Base-by-base conservation (phyloP, 2,329 filamentous ascomycete species). In the Trichoderma endophyticum region DNA sequence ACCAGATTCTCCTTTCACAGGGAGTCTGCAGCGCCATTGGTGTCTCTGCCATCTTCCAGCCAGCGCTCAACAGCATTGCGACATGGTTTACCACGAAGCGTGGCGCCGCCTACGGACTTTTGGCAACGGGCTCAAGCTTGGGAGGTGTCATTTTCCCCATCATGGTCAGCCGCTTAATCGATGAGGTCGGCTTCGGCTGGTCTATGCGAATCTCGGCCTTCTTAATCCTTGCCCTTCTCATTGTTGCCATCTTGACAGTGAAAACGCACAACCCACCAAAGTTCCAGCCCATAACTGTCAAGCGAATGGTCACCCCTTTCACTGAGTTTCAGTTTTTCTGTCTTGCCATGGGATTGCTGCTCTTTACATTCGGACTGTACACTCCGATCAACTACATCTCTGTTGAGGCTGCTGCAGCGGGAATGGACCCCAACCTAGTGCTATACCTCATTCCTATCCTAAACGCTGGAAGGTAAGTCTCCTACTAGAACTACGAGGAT, bases 101-200 rank as follows among this genome's bases (percentile, higher is more conserved):
- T 30, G 80, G 80, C 51, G 76, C 76, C 6, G 81, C 80, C 57
- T 82, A 81, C 48, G 82, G 81, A 30, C 73, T 82, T 6, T 74
- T 82, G 12, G 74, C 79, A 4, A 81, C 80, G 0, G 81, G 81
- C 9, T 81, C 81, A 1, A 79, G 77, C 6, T 72, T 84, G 3
- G 82, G 83, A 6, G 82, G 82, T 1, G 78, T 83, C 36, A 76
- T 84, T 30, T 81, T 83, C 64, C 83, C 83, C 30, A 82, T 84
- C 72, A 82, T 84, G 78, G 75, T 83, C 3, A 77, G 72, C 2
- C 78, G 77, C 2, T 74, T 84, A 9, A 82, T 83, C 48, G 73
- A 73, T 0, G 36, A 74, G 4, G 75, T 83, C 4, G 82, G 82
- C 1, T 84, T 80, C n/a, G 77, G 76, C 0, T 84, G 82, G 83